Conservation (phyloP, 2,329 filamentous ascomycete species). For the Claviceps lovelessii region DNA sequence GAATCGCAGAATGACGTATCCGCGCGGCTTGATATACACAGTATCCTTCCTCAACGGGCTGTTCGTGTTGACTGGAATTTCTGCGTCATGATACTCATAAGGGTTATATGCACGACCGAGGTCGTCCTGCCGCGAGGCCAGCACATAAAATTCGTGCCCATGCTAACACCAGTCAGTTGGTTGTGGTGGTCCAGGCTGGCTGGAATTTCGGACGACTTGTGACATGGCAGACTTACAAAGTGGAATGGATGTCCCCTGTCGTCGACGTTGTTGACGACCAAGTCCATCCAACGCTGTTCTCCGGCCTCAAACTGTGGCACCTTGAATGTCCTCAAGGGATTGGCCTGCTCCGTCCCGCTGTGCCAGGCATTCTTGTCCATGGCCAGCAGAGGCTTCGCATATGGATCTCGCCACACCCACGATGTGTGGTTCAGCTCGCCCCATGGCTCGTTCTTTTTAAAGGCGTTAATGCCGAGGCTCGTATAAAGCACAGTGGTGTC, state of each 20-base stretch:
- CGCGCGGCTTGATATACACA: constrained; percentile 17
- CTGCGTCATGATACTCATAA: neutral
- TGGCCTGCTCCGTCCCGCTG: constrained; percentile 7
- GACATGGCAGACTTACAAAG: constrained; percentile 17
- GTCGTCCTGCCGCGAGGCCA: neutral
- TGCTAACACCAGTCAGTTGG: constrained; percentile 5
- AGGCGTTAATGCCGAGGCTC: constrained; percentile 6
- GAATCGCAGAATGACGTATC: constrained; percentile 22
- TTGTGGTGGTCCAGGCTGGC: neutral
- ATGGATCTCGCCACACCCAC: constrained; percentile 8
- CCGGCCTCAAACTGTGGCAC: constrained; percentile 9
- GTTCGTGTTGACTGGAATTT: constrained; percentile 2
- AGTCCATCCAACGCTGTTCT: constrained; percentile 26
- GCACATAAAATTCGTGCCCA: constrained; percentile 8
- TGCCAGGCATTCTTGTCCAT: constrained; percentile 6
- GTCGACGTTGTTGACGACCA: constrained; percentile 36
- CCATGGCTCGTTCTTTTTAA: constrained; percentile 7
- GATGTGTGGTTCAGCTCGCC: constrained; percentile 10
- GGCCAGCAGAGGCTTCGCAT: constrained; percentile 8
- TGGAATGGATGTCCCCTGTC: constrained; percentile 36
- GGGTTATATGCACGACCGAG: constrained; percentile 7
- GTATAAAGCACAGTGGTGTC: constrained; percentile 8
- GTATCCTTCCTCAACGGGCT: constrained; percentile 19
- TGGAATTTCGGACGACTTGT: neutral
- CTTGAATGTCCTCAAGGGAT: constrained; percentile 5